phyloP scores from a whole-genome alignment of 768 basidiomycete species.

The Punctularia strigosozonata region DNA sequence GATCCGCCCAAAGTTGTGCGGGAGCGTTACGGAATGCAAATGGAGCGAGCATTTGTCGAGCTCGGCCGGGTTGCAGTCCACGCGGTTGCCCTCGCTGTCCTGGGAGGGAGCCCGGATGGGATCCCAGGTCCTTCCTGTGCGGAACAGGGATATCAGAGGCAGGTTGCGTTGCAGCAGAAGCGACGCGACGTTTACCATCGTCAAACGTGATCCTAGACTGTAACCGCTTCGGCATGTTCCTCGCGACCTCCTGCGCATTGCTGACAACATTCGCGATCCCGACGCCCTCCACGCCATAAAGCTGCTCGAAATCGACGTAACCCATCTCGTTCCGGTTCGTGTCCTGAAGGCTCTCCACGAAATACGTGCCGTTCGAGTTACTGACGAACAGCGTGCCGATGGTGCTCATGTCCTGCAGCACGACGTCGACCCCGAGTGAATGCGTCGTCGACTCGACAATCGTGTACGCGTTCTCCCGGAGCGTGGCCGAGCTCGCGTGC shows the following conservation, averaged over 20 bases:
- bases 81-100: constrained; percentile 50
- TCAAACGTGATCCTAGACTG: constrained; percentile 82
- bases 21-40: constrained; percentile 82
- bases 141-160: neutral
- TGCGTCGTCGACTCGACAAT: constrained; percentile 90
- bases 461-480: constrained; percentile 91
- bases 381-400: constrained; percentile 92
- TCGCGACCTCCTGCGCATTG: constrained; percentile 79
- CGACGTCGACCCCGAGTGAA: constrained; percentile 90
- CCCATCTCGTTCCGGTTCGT: constrained; percentile 86
- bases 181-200: constrained; percentile 45
- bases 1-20: constrained; percentile 88
- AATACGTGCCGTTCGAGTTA: constrained; percentile 94
- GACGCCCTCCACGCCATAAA: constrained; percentile 82
- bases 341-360: constrained; percentile 81
- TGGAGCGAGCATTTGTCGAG: constrained; percentile 68
- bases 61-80: constrained; percentile 50
- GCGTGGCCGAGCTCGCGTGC: constrained; percentile 65
- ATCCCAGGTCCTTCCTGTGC: constrained; percentile 60
- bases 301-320: constrained; percentile 86
- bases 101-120: constrained; percentile 43
- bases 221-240: constrained; percentile 59
- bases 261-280: constrained; percentile 82
- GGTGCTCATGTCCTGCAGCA: constrained; percentile 47
- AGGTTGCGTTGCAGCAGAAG: neutral